Percentiles rank a stretch among this genome's conserved stretches.
Evolutionary conservation across 2,329 filamentous ascomycete species (phyloP).

Genomic region (Tympanopsis confertula): DNA sequence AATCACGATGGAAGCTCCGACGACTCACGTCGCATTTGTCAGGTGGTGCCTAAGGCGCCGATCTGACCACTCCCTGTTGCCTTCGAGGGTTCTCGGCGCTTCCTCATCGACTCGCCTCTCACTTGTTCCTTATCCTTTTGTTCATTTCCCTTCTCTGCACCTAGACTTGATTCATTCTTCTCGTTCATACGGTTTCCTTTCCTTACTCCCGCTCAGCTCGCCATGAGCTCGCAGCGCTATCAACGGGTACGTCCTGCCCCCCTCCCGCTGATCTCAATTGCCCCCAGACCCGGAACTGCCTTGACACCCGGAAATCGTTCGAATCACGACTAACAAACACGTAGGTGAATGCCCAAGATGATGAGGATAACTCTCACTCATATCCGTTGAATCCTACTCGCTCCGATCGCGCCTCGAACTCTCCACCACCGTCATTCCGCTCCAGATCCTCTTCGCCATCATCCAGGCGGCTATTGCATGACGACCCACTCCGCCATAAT

Average conservation of each 20-base stretch:
- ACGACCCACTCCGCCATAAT: not conserved
- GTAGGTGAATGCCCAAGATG: not conserved
- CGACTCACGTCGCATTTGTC: too few relatives aligned
- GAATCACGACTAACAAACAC: not conserved
- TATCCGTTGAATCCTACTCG: not conserved
- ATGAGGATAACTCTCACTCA: not conserved
- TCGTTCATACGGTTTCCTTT: too few relatives aligned
- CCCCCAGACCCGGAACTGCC: too few relatives aligned
- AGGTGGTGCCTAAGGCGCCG: too few relatives aligned
- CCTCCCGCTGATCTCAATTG: conserved; percentile 6
- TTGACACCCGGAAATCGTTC: too few relatives aligned
- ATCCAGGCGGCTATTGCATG: not conserved
- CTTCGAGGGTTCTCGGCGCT: too few relatives aligned
- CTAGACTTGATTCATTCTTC: too few relatives aligned
- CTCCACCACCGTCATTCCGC: not conserved
- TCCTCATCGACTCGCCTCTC: too few relatives aligned
- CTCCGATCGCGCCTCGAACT: not conserved
- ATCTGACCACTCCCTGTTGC: too few relatives aligned
- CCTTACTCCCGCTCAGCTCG: conserved; percentile 23
- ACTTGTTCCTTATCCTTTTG: too few relatives aligned
- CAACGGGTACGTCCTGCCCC: conserved; percentile 24
- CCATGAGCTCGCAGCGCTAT: conserved; percentile 35
- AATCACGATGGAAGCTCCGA: too few relatives aligned
- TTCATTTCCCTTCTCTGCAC: too few relatives aligned
- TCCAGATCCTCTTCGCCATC: not conserved